phyloP scores from a whole-genome alignment of 2,329 filamentous ascomycete genomes.

The Aspergillus ochraceus region DNA sequence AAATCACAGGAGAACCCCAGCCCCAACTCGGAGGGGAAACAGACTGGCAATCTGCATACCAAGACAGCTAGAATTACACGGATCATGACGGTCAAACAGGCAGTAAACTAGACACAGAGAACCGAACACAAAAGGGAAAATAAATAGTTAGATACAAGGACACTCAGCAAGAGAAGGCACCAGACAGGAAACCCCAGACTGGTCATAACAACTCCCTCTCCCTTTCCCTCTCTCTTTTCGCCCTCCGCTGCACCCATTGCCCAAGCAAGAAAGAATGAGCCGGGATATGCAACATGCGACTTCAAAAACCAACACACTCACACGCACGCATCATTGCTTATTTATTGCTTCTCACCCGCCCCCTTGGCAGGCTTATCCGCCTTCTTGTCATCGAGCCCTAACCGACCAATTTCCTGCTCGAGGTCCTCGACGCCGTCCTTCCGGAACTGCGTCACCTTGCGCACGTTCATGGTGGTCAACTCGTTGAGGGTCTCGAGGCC shows the following conservation, averaged over 20 bases:
- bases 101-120: slow-evolving; percentile 10
- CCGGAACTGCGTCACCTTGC: slow-evolving; percentile 79
- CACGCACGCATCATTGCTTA: not conserved
- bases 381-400: slow-evolving; percentile 54
- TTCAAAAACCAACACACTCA: not conserved
- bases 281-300: too few relatives aligned
- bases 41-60: not conserved
- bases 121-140: slow-evolving; percentile 6
- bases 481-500: slow-evolving; percentile 63
- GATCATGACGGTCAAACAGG: slow-evolving; percentile 10
- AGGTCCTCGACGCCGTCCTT: slow-evolving; percentile 66
- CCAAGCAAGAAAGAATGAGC: not conserved
- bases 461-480: slow-evolving; percentile 74
- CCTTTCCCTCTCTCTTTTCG: not conserved
- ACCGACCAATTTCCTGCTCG: slow-evolving; percentile 57
- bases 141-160: not conserved
- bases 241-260: not conserved
- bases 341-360: slow-evolving; percentile 18
- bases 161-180: not conserved
- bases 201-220: not conserved
- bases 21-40: not conserved
- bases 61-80: slow-evolving; percentile 20
- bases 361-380: slow-evolving; percentile 22
- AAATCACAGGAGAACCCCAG: not conserved
- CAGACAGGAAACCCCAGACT: not conserved